Conservation (phyloP, 441 rosid species). For the Kokia cookei region DNA sequence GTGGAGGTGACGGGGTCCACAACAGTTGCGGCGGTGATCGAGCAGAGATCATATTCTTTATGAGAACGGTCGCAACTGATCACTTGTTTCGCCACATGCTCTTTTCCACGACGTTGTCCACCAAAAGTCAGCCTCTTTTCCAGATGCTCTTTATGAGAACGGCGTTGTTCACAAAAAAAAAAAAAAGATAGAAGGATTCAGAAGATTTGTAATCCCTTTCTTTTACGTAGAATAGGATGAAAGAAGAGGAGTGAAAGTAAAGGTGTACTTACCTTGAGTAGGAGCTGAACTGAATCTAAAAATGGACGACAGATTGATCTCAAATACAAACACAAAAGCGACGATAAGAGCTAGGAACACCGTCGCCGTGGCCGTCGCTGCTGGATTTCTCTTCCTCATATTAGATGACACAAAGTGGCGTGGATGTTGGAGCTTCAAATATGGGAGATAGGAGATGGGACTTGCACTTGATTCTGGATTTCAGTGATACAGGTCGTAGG, state of each 20-base stretch:
- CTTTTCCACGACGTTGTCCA: background rate
- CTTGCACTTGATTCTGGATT: no score
- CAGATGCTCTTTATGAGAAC: no score
- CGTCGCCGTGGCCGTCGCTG: background rate
- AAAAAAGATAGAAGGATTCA: no score
- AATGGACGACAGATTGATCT: background rate
- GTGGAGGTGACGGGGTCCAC: conserved; percentile 30
- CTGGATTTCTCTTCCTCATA: background rate
- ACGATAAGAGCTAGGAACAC: background rate
- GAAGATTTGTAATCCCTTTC: no score
- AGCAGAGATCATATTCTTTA: conserved; percentile 39
- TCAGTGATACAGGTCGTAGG: no score
- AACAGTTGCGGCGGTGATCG: conserved; percentile 32
- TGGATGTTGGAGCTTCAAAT: background rate
- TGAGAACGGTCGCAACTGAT: conserved; percentile 54
- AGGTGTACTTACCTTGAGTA: background rate
- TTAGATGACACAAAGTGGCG: no score
- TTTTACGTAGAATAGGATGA: no score
- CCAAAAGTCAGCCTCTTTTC: background rate
- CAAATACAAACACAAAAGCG: background rate
- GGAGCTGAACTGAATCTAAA: background rate
- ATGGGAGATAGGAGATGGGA: background rate
- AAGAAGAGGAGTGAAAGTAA: background rate
- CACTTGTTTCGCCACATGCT: background rate
- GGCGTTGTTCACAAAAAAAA: no score